These are phyloP conservation scores for Fomitopsis betulina DNA, from an alignment of 1,284 basidiomycete genomes.

Conservation along the genomic window DNA sequence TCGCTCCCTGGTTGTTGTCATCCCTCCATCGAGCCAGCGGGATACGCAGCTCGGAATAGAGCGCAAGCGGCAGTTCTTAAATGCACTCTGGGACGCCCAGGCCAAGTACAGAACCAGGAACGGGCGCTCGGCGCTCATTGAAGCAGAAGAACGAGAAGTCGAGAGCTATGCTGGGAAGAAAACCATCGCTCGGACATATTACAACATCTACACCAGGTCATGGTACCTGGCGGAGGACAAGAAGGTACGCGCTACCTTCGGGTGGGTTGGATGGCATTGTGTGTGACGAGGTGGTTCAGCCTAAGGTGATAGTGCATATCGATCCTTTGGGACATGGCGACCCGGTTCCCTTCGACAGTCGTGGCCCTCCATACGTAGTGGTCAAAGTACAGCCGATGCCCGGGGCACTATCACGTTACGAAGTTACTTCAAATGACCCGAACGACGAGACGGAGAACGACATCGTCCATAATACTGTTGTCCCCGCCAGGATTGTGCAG, in stretches of 20 bases:
- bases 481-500: slow-evolving; percentile 68
- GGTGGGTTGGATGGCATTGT: neutral
- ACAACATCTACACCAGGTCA: slow-evolving; percentile 78
- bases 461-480: slow-evolving; percentile 74
- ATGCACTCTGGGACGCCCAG: slow-evolving; percentile 83
- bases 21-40: slow-evolving; percentile 58
- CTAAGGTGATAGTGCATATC: slow-evolving; percentile 84
- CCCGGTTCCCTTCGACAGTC: slow-evolving; percentile 68
- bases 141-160: slow-evolving; percentile 69
- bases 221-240: slow-evolving; percentile 69
- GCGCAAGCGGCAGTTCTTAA: slow-evolving; percentile 81
- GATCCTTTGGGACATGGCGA: slow-evolving; percentile 72
- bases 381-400: slow-evolving; percentile 77
- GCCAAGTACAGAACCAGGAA: slow-evolving; percentile 69
- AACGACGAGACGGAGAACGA: slow-evolving; percentile 73
- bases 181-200: slow-evolving; percentile 75
- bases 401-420: slow-evolving; percentile 76
- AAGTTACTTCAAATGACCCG: slow-evolving; percentile 67
- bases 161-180: slow-evolving; percentile 56
- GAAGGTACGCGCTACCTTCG: slow-evolving; percentile 50
- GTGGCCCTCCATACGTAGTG: slow-evolving; percentile 65
- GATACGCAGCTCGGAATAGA: slow-evolving; percentile 58
- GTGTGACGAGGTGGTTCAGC: slow-evolving; percentile 37
- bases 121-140: slow-evolving; percentile 63
- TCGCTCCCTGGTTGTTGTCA: slow-evolving; percentile 67